phyloP scores from a whole-genome alignment of 768 basidiomycete species.

The Suillus paluster region DNA sequence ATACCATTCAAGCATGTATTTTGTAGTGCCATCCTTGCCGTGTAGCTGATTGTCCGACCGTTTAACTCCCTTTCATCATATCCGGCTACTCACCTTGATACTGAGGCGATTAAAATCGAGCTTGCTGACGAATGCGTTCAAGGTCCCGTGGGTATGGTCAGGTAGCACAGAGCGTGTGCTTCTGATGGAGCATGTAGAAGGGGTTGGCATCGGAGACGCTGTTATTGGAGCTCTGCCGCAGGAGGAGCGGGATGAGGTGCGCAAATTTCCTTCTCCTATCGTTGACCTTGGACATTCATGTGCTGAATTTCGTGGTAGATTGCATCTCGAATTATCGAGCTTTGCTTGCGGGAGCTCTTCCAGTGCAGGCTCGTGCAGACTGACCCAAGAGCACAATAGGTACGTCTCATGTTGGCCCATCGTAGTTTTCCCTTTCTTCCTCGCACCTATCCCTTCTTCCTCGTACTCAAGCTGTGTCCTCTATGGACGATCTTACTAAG shows the following conservation, averaged over 20 bases:
- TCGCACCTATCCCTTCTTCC: too few species aligned
- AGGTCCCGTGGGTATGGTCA: conserved; percentile 86
- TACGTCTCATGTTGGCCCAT: conserved; percentile 23
- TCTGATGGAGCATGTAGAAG: conserved; percentile 86
- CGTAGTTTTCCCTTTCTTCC: background rate
- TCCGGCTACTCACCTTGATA: background rate
- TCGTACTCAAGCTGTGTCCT: background rate
- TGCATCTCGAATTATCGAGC: conserved; percentile 75
- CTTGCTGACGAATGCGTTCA: conserved; percentile 92
- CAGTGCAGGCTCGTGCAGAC: conserved; percentile 95
- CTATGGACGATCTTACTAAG: conserved; percentile 38
- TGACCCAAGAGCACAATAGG: conserved; percentile 95
- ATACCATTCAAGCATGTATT: too few species aligned
- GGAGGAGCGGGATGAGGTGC: conserved; percentile 73
- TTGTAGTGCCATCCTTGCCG: too few species aligned
- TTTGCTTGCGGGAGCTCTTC: conserved; percentile 92
- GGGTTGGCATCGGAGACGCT: conserved; percentile 77
- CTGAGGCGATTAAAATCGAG: conserved; percentile 91
- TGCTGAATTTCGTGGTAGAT: conserved; percentile 56
- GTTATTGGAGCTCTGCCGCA: conserved; percentile 59
- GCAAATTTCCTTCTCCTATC: conserved; percentile 12
- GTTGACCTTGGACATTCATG: background rate
- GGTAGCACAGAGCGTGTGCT: conserved; percentile 82
- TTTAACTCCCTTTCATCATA: background rate
- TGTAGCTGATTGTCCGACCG: too few species aligned